Evolutionary conservation across 1,284 basidiomycete genomes (phyloP).

Genomic region (Cryptococcus amylolentus): DNA sequence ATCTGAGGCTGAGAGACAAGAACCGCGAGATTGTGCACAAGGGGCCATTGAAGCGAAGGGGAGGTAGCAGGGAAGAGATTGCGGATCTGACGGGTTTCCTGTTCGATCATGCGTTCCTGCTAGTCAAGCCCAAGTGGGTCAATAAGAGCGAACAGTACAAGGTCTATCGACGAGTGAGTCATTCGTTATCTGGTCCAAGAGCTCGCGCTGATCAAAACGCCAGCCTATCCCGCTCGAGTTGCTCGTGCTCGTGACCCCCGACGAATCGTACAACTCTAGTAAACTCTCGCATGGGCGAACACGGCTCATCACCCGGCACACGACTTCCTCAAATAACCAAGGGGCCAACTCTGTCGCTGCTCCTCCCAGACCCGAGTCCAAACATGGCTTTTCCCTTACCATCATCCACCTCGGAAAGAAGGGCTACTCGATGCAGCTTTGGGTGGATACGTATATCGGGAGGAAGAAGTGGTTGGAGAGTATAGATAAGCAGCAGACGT

Average conservation of each 20-base stretch:
- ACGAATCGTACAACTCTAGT: conserved; percentile 57
- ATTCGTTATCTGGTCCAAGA: background rate
- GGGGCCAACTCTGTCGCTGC: conserved; percentile 26
- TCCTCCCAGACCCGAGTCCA: conserved; percentile 62
- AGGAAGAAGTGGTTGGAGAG: conserved; percentile 93
- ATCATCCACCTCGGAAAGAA: conserved; percentile 91
- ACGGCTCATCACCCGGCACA: conserved; percentile 52
- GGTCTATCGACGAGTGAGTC: conserved; percentile 82
- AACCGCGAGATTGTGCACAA: conserved; percentile 90
- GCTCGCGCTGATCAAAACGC: background rate
- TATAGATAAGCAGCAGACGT: conserved; percentile 84
- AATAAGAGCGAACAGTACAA: conserved; percentile 90
- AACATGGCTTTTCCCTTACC: conserved; percentile 86
- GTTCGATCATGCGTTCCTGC: conserved; percentile 93
- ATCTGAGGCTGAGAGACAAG: conserved; percentile 80
- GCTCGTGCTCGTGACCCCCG: conserved; percentile 75
- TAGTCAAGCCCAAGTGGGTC: conserved; percentile 83
- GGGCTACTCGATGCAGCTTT: conserved; percentile 87
- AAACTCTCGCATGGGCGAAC: conserved; percentile 47
- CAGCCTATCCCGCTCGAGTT: conserved; percentile 96
- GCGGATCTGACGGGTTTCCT: conserved; percentile 91
- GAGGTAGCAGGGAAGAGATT: conserved; percentile 67
- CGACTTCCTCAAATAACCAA: conserved; percentile 4
- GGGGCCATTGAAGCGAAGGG: conserved; percentile 87
- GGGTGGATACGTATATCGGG: conserved; percentile 80